These are phyloP conservation scores for Pyricularia grisea DNA, from an alignment of 2,329 filamentous ascomycete species.

Conservation along the genomic window DNA sequence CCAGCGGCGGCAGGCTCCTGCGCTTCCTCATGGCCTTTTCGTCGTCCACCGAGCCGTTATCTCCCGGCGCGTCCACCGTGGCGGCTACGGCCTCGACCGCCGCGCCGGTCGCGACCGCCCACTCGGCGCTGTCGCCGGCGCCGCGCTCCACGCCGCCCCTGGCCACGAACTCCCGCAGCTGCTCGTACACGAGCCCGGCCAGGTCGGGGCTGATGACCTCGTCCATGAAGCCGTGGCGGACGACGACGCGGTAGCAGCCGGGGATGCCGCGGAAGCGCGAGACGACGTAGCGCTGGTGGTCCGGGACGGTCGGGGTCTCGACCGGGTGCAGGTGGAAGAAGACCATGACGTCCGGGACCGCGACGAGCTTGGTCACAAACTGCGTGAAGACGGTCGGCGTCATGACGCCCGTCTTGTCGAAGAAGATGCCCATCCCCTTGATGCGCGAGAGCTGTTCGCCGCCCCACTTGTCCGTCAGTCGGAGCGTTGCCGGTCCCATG, in stretches of 20 bases:
- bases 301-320: constrained; percentile 43
- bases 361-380: constrained; percentile 60
- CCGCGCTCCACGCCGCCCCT: not conserved
- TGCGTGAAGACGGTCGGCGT: constrained; percentile 60
- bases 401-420: constrained; percentile 61
- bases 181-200: constrained; percentile 46
- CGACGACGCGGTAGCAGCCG: constrained; percentile 57
- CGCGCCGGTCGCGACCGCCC: not conserved
- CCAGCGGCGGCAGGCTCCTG: not conserved
- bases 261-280: constrained; percentile 35
- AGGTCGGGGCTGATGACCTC: constrained; percentile 57
- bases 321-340: constrained; percentile 64
- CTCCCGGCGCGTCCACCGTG: not conserved
- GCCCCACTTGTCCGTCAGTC: constrained; percentile 28
- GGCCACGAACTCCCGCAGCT: constrained; percentile 38
- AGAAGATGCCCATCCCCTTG: constrained; percentile 59
- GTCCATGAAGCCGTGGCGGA: constrained; percentile 64
- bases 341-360: constrained; percentile 54
- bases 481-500: constrained; percentile 11
- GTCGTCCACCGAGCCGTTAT: not conserved
- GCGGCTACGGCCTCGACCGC: not conserved
- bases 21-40: not conserved
- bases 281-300: constrained; percentile 34
- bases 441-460: constrained; percentile 33
- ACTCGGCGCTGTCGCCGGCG: not conserved